Evolutionary conservation across 306 rosid species (phyloP).

Genomic region (Prunus mongolica): DNA sequence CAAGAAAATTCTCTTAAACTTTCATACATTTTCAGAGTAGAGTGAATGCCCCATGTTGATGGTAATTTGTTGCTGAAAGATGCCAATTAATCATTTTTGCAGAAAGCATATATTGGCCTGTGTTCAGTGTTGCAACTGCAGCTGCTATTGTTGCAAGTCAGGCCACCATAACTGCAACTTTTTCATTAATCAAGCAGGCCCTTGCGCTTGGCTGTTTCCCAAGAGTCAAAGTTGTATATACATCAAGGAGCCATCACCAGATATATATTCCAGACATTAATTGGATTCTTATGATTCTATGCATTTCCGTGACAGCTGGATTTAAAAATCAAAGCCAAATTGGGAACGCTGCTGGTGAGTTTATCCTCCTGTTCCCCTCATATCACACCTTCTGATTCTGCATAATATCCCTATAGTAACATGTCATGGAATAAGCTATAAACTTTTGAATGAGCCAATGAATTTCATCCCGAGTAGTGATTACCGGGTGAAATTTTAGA

Average conservation of each 20-base stretch:
- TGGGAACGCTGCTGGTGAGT: slow-evolving; percentile 92
- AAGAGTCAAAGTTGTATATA: slow-evolving; percentile 88
- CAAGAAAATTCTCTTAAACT: neutral
- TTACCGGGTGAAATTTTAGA: neutral
- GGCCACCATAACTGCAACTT: slow-evolving; percentile 90
- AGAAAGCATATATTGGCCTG: slow-evolving; percentile 85
- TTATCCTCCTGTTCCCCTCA: neutral
- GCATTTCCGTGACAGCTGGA: slow-evolving; percentile 90
- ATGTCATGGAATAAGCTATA: too few relatives aligned
- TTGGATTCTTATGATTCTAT: slow-evolving; percentile 93
- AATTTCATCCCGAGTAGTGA: neutral
- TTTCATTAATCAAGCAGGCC: slow-evolving; percentile 91
- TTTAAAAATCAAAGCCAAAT: slow-evolving; percentile 85
- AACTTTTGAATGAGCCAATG: neutral
- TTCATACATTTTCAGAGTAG: neutral
- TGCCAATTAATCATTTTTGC: slow-evolving; percentile 33
- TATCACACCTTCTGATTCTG: neutral
- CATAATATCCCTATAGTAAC: neutral
- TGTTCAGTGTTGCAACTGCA: slow-evolving; percentile 77
- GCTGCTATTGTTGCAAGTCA: slow-evolving; percentile 98
- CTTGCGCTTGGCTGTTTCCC: slow-evolving; percentile 95
- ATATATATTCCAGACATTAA: slow-evolving; percentile 89
- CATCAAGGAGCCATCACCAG: slow-evolving; percentile 78
- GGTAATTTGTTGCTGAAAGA: slow-evolving; percentile 12
- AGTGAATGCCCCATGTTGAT: neutral